phyloP scores from a whole-genome alignment of 2,329 filamentous ascomycete genomes.

The Colletotrichum sp. region DNA sequence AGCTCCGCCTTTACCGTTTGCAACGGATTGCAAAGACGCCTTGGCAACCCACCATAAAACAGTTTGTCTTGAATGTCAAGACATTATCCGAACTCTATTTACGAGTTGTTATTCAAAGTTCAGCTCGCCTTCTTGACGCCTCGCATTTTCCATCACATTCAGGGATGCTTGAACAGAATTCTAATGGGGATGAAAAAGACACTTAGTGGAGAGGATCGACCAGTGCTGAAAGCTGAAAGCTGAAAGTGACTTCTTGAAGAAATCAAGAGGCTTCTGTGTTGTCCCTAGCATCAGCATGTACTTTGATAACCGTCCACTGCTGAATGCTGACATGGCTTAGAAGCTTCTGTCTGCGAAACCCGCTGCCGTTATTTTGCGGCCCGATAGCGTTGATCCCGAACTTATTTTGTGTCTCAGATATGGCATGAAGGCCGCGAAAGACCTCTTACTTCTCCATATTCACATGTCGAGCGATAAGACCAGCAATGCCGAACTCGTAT shows the following conservation, averaged over 20 bases:
- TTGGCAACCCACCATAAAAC: background rate
- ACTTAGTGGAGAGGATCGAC: rapidly evolving
- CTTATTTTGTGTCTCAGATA: background rate
- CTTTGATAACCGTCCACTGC: rapidly evolving
- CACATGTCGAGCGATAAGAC: background rate
- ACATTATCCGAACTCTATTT: background rate
- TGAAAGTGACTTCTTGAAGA: too few species aligned
- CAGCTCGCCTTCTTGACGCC: background rate
- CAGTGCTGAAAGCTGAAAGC: background rate
- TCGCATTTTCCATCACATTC: background rate
- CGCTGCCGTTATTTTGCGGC: background rate
- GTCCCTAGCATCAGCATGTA: too few species aligned
- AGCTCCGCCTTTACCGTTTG: background rate
- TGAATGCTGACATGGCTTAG: background rate
- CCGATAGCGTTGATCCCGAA: background rate
- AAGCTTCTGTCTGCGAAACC: background rate
- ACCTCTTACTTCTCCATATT: rapidly evolving
- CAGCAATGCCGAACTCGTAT: background rate
- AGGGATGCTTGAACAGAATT: background rate
- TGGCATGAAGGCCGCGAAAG: rapidly evolving
- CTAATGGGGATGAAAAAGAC: rapidly evolving
- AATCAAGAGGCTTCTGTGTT: too few species aligned
- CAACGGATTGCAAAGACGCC: background rate
- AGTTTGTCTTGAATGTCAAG: background rate
- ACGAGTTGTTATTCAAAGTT: background rate